Percentiles rank a stretch among this genome's conserved stretches.
phyloP scores from a whole-genome alignment of 1,284 basidiomycete species.

The Hortiboletus rubellus region DNA sequence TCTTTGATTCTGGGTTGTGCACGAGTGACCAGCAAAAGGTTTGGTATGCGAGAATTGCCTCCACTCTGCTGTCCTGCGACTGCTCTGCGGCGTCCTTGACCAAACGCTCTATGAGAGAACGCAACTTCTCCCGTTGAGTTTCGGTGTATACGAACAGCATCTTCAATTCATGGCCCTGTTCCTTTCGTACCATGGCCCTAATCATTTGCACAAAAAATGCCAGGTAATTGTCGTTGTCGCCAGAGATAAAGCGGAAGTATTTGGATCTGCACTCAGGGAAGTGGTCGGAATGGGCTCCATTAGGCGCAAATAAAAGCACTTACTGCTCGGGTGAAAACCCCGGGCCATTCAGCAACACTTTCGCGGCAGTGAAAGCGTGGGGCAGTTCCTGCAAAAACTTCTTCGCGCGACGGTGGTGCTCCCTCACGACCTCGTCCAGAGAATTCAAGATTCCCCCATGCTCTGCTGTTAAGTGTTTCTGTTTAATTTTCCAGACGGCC shows the following conservation, averaged over 20 bases:
- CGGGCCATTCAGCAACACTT: constrained; percentile 6
- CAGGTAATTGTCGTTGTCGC: constrained; percentile 1
- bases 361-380: constrained; percentile 1
- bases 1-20: neutral
- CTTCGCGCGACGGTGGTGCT: neutral
- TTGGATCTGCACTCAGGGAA: neutral
- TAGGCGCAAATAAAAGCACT: too few relatives aligned
- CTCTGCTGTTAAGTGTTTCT: neutral
- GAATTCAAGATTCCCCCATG: neutral
- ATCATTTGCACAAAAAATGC: constrained; percentile 7
- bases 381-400: neutral
- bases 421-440: neutral
- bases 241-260: constrained; percentile 4
- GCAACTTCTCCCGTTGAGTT: neutral
- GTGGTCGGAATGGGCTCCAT: too few relatives aligned
- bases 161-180: constrained; percentile 1
- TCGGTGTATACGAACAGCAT: neutral
- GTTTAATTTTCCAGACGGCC: neutral
- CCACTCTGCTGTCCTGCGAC: neutral
- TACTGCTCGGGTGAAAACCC: constrained; percentile 3
- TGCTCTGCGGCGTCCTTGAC: neutral
- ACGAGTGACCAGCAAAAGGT: constrained; percentile 9
- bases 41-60: constrained; percentile 4
- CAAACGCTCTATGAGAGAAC: neutral
- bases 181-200: constrained; percentile 8